Evolutionary conservation across 768 basidiomycete genomes (phyloP).

Genomic region (Melanogaster broomeanus): DNA sequence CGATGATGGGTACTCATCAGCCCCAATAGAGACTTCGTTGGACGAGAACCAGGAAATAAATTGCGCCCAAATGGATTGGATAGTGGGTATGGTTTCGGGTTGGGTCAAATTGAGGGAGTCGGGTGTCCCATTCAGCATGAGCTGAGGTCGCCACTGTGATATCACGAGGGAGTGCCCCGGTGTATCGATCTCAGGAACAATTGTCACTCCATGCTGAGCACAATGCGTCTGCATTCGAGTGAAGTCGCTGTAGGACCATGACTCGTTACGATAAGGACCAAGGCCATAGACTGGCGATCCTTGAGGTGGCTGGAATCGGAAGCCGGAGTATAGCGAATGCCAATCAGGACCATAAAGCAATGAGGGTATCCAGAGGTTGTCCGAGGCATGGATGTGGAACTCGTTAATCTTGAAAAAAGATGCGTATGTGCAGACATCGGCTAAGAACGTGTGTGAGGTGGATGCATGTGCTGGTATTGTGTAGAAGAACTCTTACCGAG

Average conservation of each 20-base stretch:
- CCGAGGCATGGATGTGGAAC: slow-evolving; percentile 45
- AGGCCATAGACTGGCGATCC: slow-evolving; percentile 36
- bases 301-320: slow-evolving; percentile 40
- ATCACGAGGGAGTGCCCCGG: slow-evolving; percentile 46
- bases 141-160: slow-evolving; percentile 46
- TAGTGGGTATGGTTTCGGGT: slow-evolving; percentile 43
- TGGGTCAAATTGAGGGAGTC: slow-evolving; percentile 41
- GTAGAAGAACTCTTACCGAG: slow-evolving; percentile 27
- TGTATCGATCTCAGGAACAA: slow-evolving; percentile 47
- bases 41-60: slow-evolving; percentile 41
- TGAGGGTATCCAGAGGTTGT: slow-evolving; percentile 44
- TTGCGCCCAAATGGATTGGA: slow-evolving; percentile 45
- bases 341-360: slow-evolving; percentile 40
- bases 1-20: slow-evolving; percentile 41
- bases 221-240: slow-evolving; percentile 38
- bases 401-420: slow-evolving; percentile 49
- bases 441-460: slow-evolving; percentile 20
- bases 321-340: slow-evolving; percentile 42
- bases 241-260: slow-evolving; percentile 38
- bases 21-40: slow-evolving; percentile 46
- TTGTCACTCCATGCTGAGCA: slow-evolving; percentile 36
- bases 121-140: slow-evolving; percentile 36
- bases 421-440: slow-evolving; percentile 44
- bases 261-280: slow-evolving; percentile 42
- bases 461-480: neutral